phyloP scores from a whole-genome alignment of 192 early-diverging fungal species.

The Spizellomyces sp. region DNA sequence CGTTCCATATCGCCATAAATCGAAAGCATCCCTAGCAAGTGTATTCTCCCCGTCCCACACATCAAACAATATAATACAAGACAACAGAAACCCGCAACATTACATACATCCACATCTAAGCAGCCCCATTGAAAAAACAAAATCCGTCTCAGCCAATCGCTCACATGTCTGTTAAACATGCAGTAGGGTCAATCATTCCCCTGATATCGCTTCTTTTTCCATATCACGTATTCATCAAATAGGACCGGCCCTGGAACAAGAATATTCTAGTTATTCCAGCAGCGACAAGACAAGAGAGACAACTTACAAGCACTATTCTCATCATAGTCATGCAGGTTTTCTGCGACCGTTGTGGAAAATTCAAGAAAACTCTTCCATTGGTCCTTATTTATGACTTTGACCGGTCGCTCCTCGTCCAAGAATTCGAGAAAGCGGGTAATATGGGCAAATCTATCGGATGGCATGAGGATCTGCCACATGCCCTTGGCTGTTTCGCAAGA shows the following conservation, averaged over 20 bases:
- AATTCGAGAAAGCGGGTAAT: conserved; percentile 53
- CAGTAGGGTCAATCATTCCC: too few relatives aligned
- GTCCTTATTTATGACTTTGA: conserved; percentile 67
- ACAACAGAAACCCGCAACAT: too few relatives aligned
- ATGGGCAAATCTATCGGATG: conserved; percentile 41
- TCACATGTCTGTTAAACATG: too few relatives aligned
- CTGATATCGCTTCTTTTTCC: conserved; percentile 39
- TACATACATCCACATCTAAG: too few relatives aligned
- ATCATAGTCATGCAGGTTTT: conserved; percentile 61
- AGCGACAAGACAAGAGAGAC: not conserved
- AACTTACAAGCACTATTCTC: conserved; percentile 64
- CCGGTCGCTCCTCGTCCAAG: conserved; percentile 44
- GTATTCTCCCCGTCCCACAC: too few relatives aligned
- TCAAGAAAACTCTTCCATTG: conserved; percentile 71
- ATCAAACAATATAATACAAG: too few relatives aligned
- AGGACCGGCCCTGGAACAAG: conserved; percentile 62
- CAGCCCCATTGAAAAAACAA: too few relatives aligned
- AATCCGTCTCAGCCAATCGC: too few relatives aligned
- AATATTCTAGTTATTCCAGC: not conserved
- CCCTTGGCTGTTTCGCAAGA: conserved; percentile 36
- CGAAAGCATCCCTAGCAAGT: too few relatives aligned
- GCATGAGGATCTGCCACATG: conserved; percentile 57
- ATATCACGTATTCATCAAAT: conserved; percentile 68
- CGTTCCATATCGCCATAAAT: too few relatives aligned
- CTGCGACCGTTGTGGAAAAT: conserved; percentile 51